phyloP scores from a whole-genome alignment of 129 eudicot genomes.

The Helichrysum umbraculigerum region DNA sequence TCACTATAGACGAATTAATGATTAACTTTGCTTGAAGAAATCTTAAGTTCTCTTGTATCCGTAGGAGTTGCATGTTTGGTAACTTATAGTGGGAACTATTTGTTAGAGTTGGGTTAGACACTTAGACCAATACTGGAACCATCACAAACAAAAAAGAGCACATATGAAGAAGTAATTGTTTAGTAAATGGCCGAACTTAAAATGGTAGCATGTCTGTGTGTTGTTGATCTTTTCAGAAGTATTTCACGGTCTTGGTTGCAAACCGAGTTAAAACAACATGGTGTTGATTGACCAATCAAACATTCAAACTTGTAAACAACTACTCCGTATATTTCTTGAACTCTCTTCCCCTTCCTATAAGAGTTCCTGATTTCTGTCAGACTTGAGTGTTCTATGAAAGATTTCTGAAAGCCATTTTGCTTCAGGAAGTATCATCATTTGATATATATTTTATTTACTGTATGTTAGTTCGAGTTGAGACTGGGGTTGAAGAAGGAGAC shows the following conservation, averaged over 20 bases:
- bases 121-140: neutral
- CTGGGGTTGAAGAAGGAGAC: conserved; percentile 98
- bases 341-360: neutral
- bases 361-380: neutral
- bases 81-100: neutral
- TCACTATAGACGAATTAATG: neutral
- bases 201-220: neutral
- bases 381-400: neutral
- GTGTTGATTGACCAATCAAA: neutral
- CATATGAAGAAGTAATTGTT: neutral
- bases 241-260: neutral
- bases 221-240: neutral
- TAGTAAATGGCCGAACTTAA: neutral
- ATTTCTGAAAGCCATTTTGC: too few species aligned
- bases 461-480: conserved; percentile 81
- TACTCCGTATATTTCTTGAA: neutral
- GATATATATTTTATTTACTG: neutral
- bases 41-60: neutral
- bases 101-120: neutral
- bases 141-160: neutral
- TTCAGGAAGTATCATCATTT: neutral
- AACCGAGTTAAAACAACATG: neutral
- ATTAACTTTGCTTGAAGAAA: neutral
- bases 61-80: neutral
- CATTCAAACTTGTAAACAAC: neutral